Evolutionary conservation across 75 land plant genomes (phyloP).

Genomic region (Gnetum montanum): DNA sequence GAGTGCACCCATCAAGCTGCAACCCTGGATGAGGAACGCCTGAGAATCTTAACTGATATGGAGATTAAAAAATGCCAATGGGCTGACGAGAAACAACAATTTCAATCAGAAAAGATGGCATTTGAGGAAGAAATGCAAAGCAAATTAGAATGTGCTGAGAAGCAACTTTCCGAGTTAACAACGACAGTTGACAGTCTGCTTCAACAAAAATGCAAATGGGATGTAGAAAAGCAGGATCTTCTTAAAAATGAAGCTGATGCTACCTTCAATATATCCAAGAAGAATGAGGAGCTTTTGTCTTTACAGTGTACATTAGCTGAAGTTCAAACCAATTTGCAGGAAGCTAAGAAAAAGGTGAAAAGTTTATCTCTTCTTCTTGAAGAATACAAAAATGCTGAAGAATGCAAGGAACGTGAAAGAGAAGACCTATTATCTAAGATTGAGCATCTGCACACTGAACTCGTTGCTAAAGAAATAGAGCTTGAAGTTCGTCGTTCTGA

Average conservation of each 20-base stretch:
- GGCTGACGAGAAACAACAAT: constrained; percentile 7
- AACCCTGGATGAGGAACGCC: constrained; percentile 4
- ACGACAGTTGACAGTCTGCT: constrained; percentile 4
- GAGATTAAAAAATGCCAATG: constrained; percentile 6
- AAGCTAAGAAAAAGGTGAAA: not conserved
- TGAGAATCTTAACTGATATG: constrained; percentile 1
- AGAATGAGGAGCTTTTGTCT: constrained; percentile 3
- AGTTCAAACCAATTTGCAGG: constrained; percentile 2
- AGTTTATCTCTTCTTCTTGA: not conserved
- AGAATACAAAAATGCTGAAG: constrained; percentile 4
- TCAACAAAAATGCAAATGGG: constrained; percentile 4
- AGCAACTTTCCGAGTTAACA: constrained; percentile 13
- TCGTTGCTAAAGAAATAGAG: constrained; percentile 8
- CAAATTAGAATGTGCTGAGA: constrained; percentile 4
- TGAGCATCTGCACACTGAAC: constrained; percentile 3
- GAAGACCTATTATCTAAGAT: not conserved
- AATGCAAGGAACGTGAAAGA: constrained; percentile 4
- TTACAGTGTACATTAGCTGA: constrained; percentile 1
- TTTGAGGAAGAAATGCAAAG: constrained; percentile 7
- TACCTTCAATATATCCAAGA: not conserved
- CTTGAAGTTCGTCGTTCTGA: not conserved
- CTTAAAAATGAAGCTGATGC: constrained; percentile 9
- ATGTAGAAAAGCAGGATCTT: constrained; percentile 3
- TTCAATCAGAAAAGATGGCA: constrained; percentile 2
- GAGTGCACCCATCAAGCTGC: constrained; percentile 5